Evolutionary conservation across 1,139 yeast genomes (phyloP).

Genomic region (Kodamaea ohmeri): DNA sequence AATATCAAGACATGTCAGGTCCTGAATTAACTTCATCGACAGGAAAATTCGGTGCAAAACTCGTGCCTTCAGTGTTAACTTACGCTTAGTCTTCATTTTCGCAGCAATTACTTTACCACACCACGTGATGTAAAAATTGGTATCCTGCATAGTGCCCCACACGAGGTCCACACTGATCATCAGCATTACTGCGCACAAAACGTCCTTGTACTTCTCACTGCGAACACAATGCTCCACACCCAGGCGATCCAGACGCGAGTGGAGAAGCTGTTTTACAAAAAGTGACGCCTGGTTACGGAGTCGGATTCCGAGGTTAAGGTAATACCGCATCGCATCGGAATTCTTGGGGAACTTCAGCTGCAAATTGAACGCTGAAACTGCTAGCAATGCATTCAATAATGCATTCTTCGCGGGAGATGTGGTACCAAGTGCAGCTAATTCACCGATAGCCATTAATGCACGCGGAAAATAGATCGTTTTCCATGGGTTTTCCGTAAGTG

Average conservation of each 20-base stretch:
- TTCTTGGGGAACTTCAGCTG: slow-evolving; percentile 67
- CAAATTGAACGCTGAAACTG: slow-evolving; percentile 78
- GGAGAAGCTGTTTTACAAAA: slow-evolving; percentile 53
- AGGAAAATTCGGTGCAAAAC: slow-evolving; percentile 76
- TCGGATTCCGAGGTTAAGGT: slow-evolving; percentile 68
- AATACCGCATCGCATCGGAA: slow-evolving; percentile 64
- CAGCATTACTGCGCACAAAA: slow-evolving; percentile 76
- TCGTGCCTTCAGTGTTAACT: slow-evolving; percentile 71
- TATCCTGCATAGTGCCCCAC: slow-evolving; percentile 90
- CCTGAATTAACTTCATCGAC: slow-evolving; percentile 72
- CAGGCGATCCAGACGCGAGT: slow-evolving; percentile 30
- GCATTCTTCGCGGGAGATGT: slow-evolving; percentile 80
- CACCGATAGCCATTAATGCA: slow-evolving; percentile 80
- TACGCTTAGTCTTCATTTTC: slow-evolving; percentile 64
- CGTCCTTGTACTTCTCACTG: slow-evolving; percentile 77
- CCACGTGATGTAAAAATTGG: slow-evolving; percentile 69
- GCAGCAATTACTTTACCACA: slow-evolving; percentile 73
- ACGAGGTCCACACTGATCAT: slow-evolving; percentile 88
- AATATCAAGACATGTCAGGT: slow-evolving; percentile 59
- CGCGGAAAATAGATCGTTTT: slow-evolving; percentile 79
- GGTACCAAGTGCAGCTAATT: slow-evolving; percentile 67
- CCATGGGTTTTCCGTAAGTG: slow-evolving; percentile 84
- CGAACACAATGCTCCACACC: slow-evolving; percentile 53
- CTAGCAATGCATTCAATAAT: slow-evolving; percentile 71
- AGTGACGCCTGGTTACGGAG: slow-evolving; percentile 72